A percentile compares a stretch with the other conserved stretches of the same genome.
Conservation (phyloP, 2,329 filamentous ascomycete genomes). For the Fusarium zealandicum region DNA sequence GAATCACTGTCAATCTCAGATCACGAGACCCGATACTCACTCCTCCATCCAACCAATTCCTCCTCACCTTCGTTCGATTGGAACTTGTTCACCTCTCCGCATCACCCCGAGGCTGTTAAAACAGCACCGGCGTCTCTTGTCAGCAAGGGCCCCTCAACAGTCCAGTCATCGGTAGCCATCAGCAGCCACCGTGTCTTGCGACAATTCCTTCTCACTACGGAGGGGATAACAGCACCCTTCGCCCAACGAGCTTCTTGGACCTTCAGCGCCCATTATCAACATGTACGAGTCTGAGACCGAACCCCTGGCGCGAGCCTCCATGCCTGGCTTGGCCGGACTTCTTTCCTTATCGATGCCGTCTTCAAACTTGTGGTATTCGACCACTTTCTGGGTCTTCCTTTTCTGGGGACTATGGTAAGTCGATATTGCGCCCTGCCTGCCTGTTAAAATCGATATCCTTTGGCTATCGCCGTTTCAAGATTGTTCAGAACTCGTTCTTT, state of each 20-base stretch:
- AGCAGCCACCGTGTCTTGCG: constrained; percentile 23
- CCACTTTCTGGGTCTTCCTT: constrained; percentile 56
- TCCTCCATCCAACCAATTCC: constrained; percentile 19
- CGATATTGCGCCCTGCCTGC: not conserved
- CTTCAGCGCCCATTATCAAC: constrained; percentile 22
- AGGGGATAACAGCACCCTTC: constrained; percentile 34
- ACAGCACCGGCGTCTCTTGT: constrained; percentile 1
- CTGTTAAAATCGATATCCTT: not conserved
- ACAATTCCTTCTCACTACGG: constrained; percentile 10
- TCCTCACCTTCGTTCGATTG: constrained; percentile 23
- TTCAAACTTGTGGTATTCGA: constrained; percentile 51
- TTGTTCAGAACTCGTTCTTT: not conserved
- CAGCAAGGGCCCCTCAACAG: constrained; percentile 5
- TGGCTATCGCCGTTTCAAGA: not conserved
- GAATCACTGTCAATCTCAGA: constrained; percentile 35
- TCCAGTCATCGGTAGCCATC: constrained; percentile 7
- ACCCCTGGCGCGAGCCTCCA: constrained; percentile 14
- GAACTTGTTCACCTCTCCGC: constrained; percentile 11
- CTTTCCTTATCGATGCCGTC: constrained; percentile 34
- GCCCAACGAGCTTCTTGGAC: constrained; percentile 18
- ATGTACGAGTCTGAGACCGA: constrained; percentile 35
- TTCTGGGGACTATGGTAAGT: constrained; percentile 59
- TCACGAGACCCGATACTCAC: constrained; percentile 24
- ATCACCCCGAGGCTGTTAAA: not conserved
- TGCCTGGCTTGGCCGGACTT: constrained; percentile 27